A percentile compares a stretch with the other conserved stretches of the same genome.
phyloP scores from a whole-genome alignment of 192 early-diverging fungal genomes.

The Coemansia sp. region DNA sequence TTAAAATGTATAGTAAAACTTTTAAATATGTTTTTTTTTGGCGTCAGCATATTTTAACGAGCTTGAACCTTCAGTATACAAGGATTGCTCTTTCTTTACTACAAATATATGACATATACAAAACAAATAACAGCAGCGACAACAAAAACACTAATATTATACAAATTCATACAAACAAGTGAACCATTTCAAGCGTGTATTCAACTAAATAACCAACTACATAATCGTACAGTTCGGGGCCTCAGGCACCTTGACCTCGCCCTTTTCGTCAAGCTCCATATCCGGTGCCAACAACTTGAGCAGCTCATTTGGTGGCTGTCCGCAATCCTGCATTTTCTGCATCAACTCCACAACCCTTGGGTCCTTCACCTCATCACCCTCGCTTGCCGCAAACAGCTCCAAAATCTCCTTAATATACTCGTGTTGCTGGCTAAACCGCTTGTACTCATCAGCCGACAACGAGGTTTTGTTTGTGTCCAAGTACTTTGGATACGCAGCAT shows the following conservation, averaged over 20 bases:
- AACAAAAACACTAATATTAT: too few species aligned
- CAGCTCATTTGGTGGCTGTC: conserved; percentile 91
- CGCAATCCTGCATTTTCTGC: conserved; percentile 97
- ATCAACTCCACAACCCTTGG: conserved; percentile 88
- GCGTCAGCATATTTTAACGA: too few species aligned
- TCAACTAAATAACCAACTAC: not conserved
- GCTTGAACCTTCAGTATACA: too few species aligned
- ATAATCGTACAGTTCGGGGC: conserved; percentile 29
- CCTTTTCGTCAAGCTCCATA: conserved; percentile 77
- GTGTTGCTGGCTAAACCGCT: conserved; percentile 78
- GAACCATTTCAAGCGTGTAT: too few species aligned
- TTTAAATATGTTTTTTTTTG: too few species aligned
- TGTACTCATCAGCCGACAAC: conserved; percentile 68
- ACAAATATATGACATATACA: too few species aligned
- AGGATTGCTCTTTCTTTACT: too few species aligned
- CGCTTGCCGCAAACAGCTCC: conserved; percentile 65
- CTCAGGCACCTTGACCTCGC: conserved; percentile 65
- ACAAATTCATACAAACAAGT: too few species aligned
- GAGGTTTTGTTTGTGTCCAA: conserved; percentile 75
- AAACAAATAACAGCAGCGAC: too few species aligned
- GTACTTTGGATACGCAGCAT: conserved; percentile 86
- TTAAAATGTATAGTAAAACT: too few species aligned
- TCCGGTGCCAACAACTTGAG: conserved; percentile 90
- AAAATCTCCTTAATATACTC: conserved; percentile 79
- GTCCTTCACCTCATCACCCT: conserved; percentile 64